A percentile compares a stretch with the other conserved stretches of the same genome.
phyloP scores from a whole-genome alignment of 1,284 basidiomycete genomes.

The Trichosporon sp. region DNA sequence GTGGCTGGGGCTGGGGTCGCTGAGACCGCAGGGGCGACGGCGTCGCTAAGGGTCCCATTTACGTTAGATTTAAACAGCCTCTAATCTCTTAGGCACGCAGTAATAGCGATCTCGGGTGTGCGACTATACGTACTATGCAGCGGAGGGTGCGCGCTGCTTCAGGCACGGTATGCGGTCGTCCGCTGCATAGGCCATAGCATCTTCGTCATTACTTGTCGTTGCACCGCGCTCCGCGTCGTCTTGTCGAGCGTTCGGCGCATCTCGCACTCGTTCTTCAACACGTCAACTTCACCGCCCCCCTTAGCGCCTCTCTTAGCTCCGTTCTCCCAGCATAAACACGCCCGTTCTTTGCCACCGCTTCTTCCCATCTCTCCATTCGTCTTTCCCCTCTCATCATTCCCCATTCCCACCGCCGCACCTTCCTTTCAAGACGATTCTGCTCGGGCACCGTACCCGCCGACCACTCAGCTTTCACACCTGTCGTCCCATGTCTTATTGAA shows the following conservation, averaged over 20 bases:
- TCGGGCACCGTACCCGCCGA: neutral
- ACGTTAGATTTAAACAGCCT: neutral
- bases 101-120: neutral
- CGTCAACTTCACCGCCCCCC: neutral
- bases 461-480: neutral
- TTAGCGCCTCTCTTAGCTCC: neutral
- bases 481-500: neutral
- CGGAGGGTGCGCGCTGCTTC: neutral
- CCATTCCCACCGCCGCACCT: neutral
- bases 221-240: neutral
- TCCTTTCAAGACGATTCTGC: neutral
- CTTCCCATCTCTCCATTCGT: too few species aligned
- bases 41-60: neutral
- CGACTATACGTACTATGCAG: too few species aligned
- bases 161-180: too few species aligned
- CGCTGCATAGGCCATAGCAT: constrained; percentile 2
- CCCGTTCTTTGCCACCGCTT: neutral
- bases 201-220: neutral
- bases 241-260: neutral
- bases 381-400: too few species aligned
- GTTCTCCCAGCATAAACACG: neutral
- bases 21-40: neutral
- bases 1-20: neutral
- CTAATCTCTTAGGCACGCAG: neutral
- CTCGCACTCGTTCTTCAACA: neutral